Evolutionary conservation across 2,329 filamentous ascomycete genomes (phyloP), one percentile per base, ranked within the genome.

Genomic region (Apiospora aurea): DNA sequence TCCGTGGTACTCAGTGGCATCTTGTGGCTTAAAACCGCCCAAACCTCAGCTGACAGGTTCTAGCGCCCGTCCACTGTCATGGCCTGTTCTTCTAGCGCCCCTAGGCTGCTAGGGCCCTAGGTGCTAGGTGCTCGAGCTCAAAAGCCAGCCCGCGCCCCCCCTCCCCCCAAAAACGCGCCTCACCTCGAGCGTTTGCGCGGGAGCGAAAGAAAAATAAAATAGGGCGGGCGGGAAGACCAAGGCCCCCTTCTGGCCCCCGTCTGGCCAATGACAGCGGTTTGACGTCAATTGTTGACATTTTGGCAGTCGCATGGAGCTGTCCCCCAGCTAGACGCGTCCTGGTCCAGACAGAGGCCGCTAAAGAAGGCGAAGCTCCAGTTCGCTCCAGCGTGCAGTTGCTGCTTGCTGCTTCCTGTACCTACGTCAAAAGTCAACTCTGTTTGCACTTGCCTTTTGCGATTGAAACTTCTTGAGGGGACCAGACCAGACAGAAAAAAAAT

Each of bases 211-310:
- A 41, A 38, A 61, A n/a, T n/a, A n/a, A 64, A 64, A 64, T 24
- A 64, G 34, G 57, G 57, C 29, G 34, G 57, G 57, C 57, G 57
- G 57, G 21, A 64, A 13, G 18, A 64, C 5, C 5, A 38, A 38
- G 2, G 21, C 29, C 34, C 34, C 29, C 34, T 41, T 41, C 57
- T 24, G 21, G 21, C 29, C 34, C 34, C 29, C 34, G n/a, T 41
- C 57, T 24, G 21, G 57, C 57, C 57, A 64, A 64, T 64, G 57
- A 64, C 34, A 64, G 57, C 57, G 29, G 69, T 44, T 70, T 70
- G 69, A 70, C 69, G 69, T 70, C 69, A 70, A 64, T 70, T 70
- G 69, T 70, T 70, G 69, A 70, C 69, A 70, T 70, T 64, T 26
- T 43, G 44, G n/a, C 46, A 57, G 43, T 69, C 68, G 68, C 69